Base-by-base conservation (phyloP, 495 filamentous ascomycete genomes). In the Daldinia loculata region DNA sequence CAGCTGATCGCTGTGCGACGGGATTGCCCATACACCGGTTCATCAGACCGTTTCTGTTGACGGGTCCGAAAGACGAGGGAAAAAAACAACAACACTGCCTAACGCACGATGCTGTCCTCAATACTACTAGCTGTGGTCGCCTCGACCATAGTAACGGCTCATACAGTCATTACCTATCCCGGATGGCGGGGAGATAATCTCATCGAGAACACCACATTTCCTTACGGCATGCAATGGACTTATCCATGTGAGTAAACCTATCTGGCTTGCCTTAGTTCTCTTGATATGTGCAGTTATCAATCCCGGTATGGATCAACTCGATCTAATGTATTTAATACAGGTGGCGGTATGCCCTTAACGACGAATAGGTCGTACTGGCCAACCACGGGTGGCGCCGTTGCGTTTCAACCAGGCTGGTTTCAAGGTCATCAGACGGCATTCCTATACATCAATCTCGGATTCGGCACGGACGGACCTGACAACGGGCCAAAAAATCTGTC, bases 181-280 rank as follows among this genome's bases (percentile, higher is more conserved):
- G 92, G 92, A 72, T 97, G 93, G 89, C 86, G 95, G 88, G 95
- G 94, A 71, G 91, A 99, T 82, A 98, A 97, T 77, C 86, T 98
- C 43, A 85, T 90, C 72, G 91, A 90, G 51, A 96, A 93, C 79
- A 87, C 87, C 5, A 87, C 87, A 6, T 96, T 87, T 75, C 94
- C 94, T 3, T 97, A 92, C 74, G 95, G 96, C 81, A 95, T 97
- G 93, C 92, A 97, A 82, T 98, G 95, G 95, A 89, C 91, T 79
- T 99, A 98, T 85, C 95, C 96, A 80, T 99, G 95, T 99, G 83
- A 84, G 92, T 83, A 57, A 15, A 39, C 41, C 29, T 34, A 2
- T 34, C 50, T 17, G 2, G 26, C 22, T 51, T 3, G 7, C 15
- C 29, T 0, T 2, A 11, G 9, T 41, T 32, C 27, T 14, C 7